A percentile compares a stretch with the other conserved stretches of the same genome.
phyloP scores from a whole-genome alignment of 2,329 filamentous ascomycete species.

The Monilinia fructigena region DNA sequence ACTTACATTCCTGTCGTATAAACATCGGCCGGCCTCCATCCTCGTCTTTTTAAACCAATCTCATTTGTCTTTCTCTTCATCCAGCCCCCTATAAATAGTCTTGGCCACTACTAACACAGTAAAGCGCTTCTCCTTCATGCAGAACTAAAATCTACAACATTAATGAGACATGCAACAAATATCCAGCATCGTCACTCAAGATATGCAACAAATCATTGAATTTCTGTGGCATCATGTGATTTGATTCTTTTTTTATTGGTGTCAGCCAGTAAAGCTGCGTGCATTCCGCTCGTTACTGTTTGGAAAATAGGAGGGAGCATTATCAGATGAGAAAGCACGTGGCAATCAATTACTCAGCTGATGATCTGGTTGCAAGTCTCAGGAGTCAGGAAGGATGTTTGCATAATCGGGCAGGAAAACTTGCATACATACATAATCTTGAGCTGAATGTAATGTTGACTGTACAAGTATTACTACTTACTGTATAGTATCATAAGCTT shows the following conservation, averaged over 20 bases:
- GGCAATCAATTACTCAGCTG: not conserved
- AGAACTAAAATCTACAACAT: not conserved
- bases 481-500: not conserved
- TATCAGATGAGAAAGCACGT: constrained; percentile 1
- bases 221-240: constrained; percentile 5
- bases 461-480: no score
- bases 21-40: not conserved
- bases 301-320: not conserved
- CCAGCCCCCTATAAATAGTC: constrained; percentile 9
- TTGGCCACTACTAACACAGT: not conserved
- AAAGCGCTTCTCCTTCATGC: constrained; percentile 10
- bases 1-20: not conserved
- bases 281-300: not conserved
- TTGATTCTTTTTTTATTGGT: not conserved
- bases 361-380: constrained; percentile 19
- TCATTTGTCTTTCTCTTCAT: not conserved
- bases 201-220: constrained; percentile 23
- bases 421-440: constrained; percentile 1
- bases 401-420: constrained; percentile 10
- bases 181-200: constrained; percentile 15
- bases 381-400: constrained; percentile 6
- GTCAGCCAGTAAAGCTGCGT: not conserved
- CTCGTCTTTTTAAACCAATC: constrained; percentile 2
- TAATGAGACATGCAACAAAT: constrained; percentile 18
- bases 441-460: not conserved